A percentile compares a stretch with the other conserved stretches of the same genome.
These are phyloP conservation scores for Mycosphaerella arachidis DNA, from an alignment of 2,329 filamentous ascomycete species.

Conservation along the genomic window DNA sequence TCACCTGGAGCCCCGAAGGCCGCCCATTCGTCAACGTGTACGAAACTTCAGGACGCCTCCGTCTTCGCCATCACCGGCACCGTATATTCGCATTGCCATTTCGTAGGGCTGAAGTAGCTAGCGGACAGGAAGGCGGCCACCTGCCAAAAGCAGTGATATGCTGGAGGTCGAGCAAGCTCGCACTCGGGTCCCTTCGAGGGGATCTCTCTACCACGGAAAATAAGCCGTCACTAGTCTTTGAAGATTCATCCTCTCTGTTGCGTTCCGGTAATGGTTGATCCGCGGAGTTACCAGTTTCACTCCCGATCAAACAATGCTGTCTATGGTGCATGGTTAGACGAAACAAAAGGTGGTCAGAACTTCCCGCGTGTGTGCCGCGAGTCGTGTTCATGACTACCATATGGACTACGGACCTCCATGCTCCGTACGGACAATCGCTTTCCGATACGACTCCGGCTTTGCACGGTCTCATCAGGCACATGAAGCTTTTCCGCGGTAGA, in stretches of 20 bases:
- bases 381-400: no score
- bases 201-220: no score
- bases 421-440: not conserved
- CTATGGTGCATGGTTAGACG: not conserved
- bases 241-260: not conserved
- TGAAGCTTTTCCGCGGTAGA: no score
- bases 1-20: not conserved
- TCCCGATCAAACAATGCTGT: not conserved
- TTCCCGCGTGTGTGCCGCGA: not conserved
- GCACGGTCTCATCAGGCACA: not conserved
- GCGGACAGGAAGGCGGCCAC: no score
- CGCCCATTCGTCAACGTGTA: no score
- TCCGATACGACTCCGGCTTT: not conserved
- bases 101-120: no score
- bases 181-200: no score
- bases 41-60: no score
- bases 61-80: no score
- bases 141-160: no score
- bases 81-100: no score
- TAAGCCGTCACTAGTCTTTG: not conserved
- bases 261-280: not conserved
- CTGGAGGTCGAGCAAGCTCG: no score
- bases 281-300: not conserved
- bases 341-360: not conserved
- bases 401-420: not conserved